Percentiles rank a stretch among this genome's conserved stretches.
Conservation (phyloP, 768 basidiomycete species). For the Pleurotus pulmonarius region DNA sequence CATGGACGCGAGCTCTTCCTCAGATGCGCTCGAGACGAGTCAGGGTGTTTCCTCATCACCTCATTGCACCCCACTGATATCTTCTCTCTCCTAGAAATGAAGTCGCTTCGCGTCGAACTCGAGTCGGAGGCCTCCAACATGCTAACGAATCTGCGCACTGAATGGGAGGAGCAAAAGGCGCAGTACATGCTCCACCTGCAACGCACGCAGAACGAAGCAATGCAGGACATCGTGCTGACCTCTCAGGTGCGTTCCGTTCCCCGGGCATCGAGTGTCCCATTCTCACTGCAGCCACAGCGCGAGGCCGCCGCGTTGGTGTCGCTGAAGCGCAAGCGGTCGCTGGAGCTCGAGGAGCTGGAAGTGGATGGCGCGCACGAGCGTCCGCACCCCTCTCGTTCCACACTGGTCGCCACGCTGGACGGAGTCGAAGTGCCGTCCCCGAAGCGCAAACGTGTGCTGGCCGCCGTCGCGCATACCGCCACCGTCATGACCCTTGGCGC, state of each 20-base stretch:
- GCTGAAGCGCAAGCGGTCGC: slow-evolving; percentile 62
- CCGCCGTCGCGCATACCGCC: slow-evolving; percentile 49
- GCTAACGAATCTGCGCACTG: slow-evolving; percentile 26
- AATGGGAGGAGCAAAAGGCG: slow-evolving; percentile 40
- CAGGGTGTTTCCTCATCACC: too few relatives aligned
- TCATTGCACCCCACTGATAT: too few relatives aligned
- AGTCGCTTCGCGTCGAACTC: slow-evolving; percentile 33
- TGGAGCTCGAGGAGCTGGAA: slow-evolving; percentile 20
- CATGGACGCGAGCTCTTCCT: too few relatives aligned
- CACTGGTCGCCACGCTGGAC: slow-evolving; percentile 4
- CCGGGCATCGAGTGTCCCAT: neutral
- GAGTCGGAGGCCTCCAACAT: slow-evolving; percentile 42
- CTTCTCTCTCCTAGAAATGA: slow-evolving; percentile 36
- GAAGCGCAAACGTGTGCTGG: slow-evolving; percentile 47
- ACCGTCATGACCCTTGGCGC: slow-evolving; percentile 65
- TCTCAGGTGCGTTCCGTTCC: slow-evolving; percentile 25
- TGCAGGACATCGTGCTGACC: slow-evolving; percentile 29
- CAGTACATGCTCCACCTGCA: slow-evolving; percentile 41
- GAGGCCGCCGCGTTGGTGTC: slow-evolving; percentile 19
- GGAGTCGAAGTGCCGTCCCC: slow-evolving; percentile 25
- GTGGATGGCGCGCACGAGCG: slow-evolving; percentile 28
- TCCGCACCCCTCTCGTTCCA: slow-evolving; percentile 4
- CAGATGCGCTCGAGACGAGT: too few relatives aligned
- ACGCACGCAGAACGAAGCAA: slow-evolving; percentile 33
- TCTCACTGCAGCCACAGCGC: too few relatives aligned